phyloP scores from a whole-genome alignment of 495 filamentous ascomycete species.

The Chaetomidium leptoderma region DNA sequence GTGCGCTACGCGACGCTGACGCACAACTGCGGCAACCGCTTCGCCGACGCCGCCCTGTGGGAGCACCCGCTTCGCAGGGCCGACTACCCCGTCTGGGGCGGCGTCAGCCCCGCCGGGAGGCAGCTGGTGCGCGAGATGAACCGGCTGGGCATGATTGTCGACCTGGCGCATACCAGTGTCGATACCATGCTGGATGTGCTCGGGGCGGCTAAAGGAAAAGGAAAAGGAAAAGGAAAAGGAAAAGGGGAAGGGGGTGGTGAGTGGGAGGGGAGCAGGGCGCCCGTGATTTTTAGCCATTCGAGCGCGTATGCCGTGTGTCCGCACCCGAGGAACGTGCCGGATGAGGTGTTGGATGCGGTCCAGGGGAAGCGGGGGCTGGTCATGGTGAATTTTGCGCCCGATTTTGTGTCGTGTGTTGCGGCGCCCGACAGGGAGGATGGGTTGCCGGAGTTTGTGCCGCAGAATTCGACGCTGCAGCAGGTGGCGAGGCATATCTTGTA shows the following conservation, averaged over 20 bases:
- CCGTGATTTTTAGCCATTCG: constrained; percentile 71
- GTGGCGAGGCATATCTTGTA: constrained; percentile 72
- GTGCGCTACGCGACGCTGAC: constrained; percentile 88
- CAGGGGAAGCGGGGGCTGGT: constrained; percentile 59
- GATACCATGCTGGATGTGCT: constrained; percentile 70
- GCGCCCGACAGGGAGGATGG: constrained; percentile 54
- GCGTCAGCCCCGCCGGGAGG: constrained; percentile 65
- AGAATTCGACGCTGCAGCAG: constrained; percentile 68
- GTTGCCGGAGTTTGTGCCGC: constrained; percentile 52
- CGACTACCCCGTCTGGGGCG: constrained; percentile 52
- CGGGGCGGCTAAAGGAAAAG: constrained; percentile 35
- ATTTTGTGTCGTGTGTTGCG: constrained; percentile 67
- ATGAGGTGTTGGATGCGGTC: constrained; percentile 62
- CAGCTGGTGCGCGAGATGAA: constrained; percentile 73
- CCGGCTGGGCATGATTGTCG: constrained; percentile 72
- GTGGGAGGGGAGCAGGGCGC: constrained; percentile 55
- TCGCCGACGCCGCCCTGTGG: constrained; percentile 75
- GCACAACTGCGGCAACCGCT: constrained; percentile 90
- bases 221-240: too few relatives aligned
- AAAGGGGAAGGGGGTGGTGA: constrained; percentile 34
- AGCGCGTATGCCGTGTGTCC: constrained; percentile 63
- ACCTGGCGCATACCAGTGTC: constrained; percentile 62
- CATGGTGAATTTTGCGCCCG: constrained; percentile 75
- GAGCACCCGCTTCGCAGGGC: constrained; percentile 45
- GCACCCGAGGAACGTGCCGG: constrained; percentile 68